These are phyloP conservation scores for Ochromonas danica DNA, from an alignment of 108 stramenopile genomes.

Conservation along the genomic window DNA sequence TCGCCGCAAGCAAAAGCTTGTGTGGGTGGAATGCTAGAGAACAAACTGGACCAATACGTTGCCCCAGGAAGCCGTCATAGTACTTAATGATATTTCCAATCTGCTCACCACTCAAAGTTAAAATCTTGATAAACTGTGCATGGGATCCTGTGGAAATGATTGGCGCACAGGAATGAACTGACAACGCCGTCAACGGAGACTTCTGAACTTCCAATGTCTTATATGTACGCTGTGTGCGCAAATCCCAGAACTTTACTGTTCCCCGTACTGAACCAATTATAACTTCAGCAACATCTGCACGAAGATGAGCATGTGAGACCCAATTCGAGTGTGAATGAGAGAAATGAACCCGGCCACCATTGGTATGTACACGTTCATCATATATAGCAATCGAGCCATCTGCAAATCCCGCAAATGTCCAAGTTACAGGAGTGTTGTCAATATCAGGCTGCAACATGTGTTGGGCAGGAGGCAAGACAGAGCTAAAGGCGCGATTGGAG, in stretches of 20 bases:
- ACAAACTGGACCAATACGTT: conserved; percentile 87
- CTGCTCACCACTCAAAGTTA: conserved; percentile 76
- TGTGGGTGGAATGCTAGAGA: conserved; percentile 87
- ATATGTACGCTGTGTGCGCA: conserved; percentile 58
- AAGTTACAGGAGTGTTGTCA: not conserved
- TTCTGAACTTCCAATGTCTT: conserved; percentile 74
- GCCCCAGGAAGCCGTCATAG: conserved; percentile 81
- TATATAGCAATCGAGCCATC: conserved; percentile 79
- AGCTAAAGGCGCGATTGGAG: conserved; percentile 23
- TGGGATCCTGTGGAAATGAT: conserved; percentile 84
- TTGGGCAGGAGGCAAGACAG: not conserved
- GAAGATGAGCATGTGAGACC: conserved; percentile 51
- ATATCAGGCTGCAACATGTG: not conserved
- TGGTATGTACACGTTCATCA: conserved; percentile 65
- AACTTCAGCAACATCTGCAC: conserved; percentile 65
- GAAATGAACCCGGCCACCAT: conserved; percentile 34
- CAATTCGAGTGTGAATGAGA: conserved; percentile 70
- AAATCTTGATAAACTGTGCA: conserved; percentile 86
- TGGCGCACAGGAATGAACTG: conserved; percentile 80
- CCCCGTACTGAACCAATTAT: conserved; percentile 79
- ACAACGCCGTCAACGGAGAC: conserved; percentile 85
- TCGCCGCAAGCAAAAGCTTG: conserved; percentile 81
- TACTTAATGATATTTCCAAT: conserved; percentile 76
- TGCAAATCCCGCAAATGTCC: conserved; percentile 77
- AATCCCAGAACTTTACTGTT: conserved; percentile 82